These are phyloP conservation scores for Pterothamnion heteromorphum DNA, from an alignment of 31 red algal species.

Conservation along the genomic window DNA sequence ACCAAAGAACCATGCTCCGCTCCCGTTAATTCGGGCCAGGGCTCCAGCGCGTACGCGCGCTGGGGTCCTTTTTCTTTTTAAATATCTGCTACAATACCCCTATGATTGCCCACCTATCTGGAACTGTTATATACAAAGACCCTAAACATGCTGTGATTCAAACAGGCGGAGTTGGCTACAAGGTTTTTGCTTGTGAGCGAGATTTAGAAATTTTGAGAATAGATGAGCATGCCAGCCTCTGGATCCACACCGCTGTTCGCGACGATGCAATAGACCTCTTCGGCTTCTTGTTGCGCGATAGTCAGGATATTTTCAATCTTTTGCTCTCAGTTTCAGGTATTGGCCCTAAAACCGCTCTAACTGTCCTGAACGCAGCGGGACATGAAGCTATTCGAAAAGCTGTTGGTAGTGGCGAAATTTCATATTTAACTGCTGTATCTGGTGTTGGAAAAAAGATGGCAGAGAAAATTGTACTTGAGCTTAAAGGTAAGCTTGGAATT, in stretches of 20 bases:
- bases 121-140: neutral
- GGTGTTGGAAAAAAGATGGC: neutral
- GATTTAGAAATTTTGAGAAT: neutral
- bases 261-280: neutral
- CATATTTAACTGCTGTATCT: neutral
- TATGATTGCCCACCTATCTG: neutral
- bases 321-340: neutral
- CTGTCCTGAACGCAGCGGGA: neutral
- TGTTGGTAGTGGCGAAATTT: neutral
- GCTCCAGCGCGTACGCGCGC: too few relatives aligned
- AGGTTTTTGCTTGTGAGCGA: neutral
- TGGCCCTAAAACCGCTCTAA: neutral
- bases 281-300: neutral
- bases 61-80: too few relatives aligned
- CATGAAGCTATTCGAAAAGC: neutral
- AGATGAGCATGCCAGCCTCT: neutral
- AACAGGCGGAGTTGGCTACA: neutral
- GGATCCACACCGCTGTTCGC: neutral
- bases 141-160: neutral
- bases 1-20: neutral
- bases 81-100: neutral
- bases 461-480: neutral
- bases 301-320: neutral
- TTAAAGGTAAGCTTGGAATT: neutral
- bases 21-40: too few relatives aligned